Base-by-base conservation (phyloP, 2,329 filamentous ascomycete genomes). In the Sporothrix dimorphospora region DNA sequence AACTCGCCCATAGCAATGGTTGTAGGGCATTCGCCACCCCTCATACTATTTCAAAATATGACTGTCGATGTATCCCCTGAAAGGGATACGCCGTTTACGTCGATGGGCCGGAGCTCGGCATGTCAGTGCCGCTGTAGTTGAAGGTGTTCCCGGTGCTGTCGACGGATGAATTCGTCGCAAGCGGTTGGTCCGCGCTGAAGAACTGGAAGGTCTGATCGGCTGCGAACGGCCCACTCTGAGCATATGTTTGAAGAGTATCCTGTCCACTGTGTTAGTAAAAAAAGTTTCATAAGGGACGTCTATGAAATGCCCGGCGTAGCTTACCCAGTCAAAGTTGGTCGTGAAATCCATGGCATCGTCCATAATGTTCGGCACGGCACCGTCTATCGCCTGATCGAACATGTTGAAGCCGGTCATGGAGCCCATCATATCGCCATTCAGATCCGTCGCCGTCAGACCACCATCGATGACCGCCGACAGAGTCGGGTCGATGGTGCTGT, bases 261-360 rank as follows among this genome's bases (percentile, higher is more conserved):
- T 89, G 24, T 4, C 47, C 73, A 11, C 38, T 53, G 45, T 49
- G 45, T 49, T 19, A 69, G 42, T 8, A 8, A 21, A 6, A 6
- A n/a, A 6, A 6, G 19, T 19, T 19, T 9, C 8, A n/a, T n/a
- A n/a, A 9, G 19, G 6, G 7, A 49, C 8, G 7, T 1, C 7
- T 19, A 21, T 5, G 5, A 4, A 19, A n/a, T 21, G 16, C 9
- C 1, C n/a, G 11, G 21, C 27, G 8, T 38, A 1, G 77, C 86
- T 79, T 82, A 89, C 87, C 87, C 87, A 89, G 79, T 89, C 87
- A 77, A 89, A 87, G 66, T 85, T 87, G 57, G 81, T 79, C 45
- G 82, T 81, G 67, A 88, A 80, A 49, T 86, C 85, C 77, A 85
- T 82, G 73, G 77, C 80, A 47, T 75, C 78, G 65, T 72, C 72